Base-by-base conservation (phyloP, 768 basidiomycete species). In the Krasilnikovozyma curviuscula region DNA sequence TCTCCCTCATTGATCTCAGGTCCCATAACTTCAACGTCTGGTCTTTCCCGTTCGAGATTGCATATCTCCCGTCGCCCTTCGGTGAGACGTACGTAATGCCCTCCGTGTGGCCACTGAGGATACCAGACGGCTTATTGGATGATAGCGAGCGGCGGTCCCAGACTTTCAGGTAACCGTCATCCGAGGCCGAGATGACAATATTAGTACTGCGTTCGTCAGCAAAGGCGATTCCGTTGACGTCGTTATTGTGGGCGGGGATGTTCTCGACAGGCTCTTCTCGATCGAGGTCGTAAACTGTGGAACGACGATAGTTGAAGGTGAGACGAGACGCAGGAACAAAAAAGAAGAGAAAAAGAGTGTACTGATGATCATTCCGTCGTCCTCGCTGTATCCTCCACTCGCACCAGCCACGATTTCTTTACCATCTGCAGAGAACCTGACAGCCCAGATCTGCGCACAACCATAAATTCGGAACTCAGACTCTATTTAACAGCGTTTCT, bases 21-120 rank as follows among this genome's bases (percentile, higher is more conserved):
- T 97, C 91, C 82, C 91, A 95, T 21, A 95, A 66, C 7, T 86
- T 77, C 42, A 86, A 68, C 1, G 50, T 49, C 47, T 57, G 48
- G 61, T 97, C 91, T 65, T 97, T 97, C 31, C 86, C 86, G 58
- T 97, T 97, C 16, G 84, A 88, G 38, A 97, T 78, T 39, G 91
- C 69, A 61, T 95, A 95, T 50, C 91, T 78, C 8, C 91, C 91
- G 59, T 97, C 91, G 5, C 91, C 91, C 58, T 93, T 95, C 1
- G 91, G 80, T 29, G 85, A 81, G 13, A 93, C 86, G 55, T 84
- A 83, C 5, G 91, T 88, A 49, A 95, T 81, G 34, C 91, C 65
- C 58, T 97, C 89, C 0, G 86, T 93, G 55, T 97, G 91, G 0
- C 93, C 93, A 35, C 91, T 78, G 13, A 97, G 71, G 1, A 91